Base-by-base conservation (phyloP, 306 rosid species). In the Cucumis melo region DNA sequence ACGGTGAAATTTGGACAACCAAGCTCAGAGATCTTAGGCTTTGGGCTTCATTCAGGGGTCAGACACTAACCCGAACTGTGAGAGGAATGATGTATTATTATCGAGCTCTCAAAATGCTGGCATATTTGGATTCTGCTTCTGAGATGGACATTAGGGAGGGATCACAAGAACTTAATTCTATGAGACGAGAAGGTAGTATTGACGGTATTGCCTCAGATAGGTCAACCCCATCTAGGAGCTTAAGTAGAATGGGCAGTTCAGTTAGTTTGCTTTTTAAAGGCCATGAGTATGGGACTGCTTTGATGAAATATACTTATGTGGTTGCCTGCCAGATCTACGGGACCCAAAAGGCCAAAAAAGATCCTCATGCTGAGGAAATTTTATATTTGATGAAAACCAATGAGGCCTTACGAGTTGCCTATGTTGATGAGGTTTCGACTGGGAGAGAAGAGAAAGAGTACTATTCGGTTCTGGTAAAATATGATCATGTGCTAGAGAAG, bases 31-130 rank as follows among this genome's bases (percentile, higher is more conserved):
- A 94, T 66, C 83, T 94, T 77, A 92, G 97, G 91, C 95, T 89
- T 42, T 94, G 99, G 99, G 97, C 97, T 21, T 94, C 99, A 48
- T 89, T 82, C 85, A 84, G 99, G 78, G 99, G 99, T 48, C 99
- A 91, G 84, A 91, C 99, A 32, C 85, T 94, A 41, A 68, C 95
- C 3, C 87, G 93, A 51, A 94, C 99, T n/a, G 99, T 94, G 60
- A 85, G 99, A 83, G 99, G 99, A 76, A 94, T 91, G 99, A 94
- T 94, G 96, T 94, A 91, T 81, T 90, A 94, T 79, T 90, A 88
- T 76, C 88, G 93, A 63, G 99, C 99, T 55, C 96, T 94, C 76
- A 94, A 90, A 86, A 92, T 92, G 96, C 80, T 92, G 86, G 90
- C 92, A 29, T 94, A 92, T 88, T 87, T 94, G 77, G 99, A 94